Percentiles rank a stretch among this genome's conserved stretches.
These are phyloP conservation scores for Lentinus brumalis DNA, from an alignment of 768 basidiomycete genomes.

Conservation along the genomic window DNA sequence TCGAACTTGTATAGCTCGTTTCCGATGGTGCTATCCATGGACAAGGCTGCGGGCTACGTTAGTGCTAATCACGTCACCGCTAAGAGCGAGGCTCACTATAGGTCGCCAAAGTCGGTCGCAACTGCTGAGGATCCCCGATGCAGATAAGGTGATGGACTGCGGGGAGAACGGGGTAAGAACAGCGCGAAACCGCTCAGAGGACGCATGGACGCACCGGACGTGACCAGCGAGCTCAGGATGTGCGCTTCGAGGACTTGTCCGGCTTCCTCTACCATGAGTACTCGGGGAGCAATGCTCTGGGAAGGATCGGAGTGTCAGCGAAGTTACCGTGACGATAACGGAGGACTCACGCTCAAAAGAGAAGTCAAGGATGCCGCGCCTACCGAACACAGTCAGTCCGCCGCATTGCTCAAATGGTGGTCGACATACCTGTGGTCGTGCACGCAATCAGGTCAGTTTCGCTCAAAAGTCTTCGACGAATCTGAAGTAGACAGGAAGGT, in stretches of 20 bases:
- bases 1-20: constrained; percentile 55
- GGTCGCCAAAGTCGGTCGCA: constrained; percentile 68
- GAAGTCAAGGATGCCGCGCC: constrained; percentile 69
- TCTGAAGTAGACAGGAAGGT: constrained; percentile 36
- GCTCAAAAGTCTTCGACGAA: constrained; percentile 54
- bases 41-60: constrained; percentile 47
- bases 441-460: constrained; percentile 69
- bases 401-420: neutral
- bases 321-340: no score
- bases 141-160: constrained; percentile 71
- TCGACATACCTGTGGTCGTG: constrained; percentile 65
- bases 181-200: neutral
- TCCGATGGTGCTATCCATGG: constrained; percentile 66
- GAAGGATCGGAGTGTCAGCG: neutral
- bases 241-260: constrained; percentile 84
- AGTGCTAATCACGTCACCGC: no score
- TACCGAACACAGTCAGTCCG: constrained; percentile 24
- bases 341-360: constrained; percentile 50
- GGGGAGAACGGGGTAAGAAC: constrained; percentile 7
- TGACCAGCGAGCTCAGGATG: constrained; percentile 62
- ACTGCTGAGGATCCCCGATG: constrained; percentile 80
- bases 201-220: neutral
- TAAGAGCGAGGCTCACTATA: constrained; percentile 45
- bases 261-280: constrained; percentile 78
- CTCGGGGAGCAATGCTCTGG: constrained; percentile 59